A percentile compares a stretch with the other conserved stretches of the same genome.
These are phyloP conservation scores for Penicillium griseofulvum DNA, from an alignment of 2,329 filamentous ascomycete genomes.

Conservation along the genomic window DNA sequence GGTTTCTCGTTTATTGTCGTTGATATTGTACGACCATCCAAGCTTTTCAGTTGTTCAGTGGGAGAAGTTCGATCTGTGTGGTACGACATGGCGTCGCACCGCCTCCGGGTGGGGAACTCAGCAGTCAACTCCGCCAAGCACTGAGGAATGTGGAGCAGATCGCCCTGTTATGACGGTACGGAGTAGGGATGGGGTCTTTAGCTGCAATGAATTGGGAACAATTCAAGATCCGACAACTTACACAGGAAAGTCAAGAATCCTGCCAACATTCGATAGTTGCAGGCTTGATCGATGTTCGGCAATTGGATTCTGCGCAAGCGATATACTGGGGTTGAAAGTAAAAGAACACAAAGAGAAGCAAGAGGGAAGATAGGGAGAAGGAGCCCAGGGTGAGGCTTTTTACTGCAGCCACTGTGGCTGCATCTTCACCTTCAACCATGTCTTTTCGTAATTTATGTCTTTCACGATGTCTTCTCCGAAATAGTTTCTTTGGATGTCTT, in stretches of 20 bases:
- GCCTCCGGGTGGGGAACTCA: slow-evolving; percentile 29
- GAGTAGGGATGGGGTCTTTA: neutral
- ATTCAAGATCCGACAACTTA: neutral
- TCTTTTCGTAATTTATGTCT: neutral
- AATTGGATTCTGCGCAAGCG: neutral
- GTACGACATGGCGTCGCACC: slow-evolving; percentile 29
- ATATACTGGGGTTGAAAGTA: neutral
- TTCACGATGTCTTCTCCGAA: neutral
- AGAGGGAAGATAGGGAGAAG: neutral
- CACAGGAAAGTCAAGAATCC: neutral
- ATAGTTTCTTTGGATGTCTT: neutral
- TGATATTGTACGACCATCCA: neutral
- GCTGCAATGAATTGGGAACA: slow-evolving; percentile 3
- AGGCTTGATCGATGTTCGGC: neutral
- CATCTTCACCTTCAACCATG: neutral
- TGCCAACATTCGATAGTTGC: neutral
- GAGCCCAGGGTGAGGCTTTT: slow-evolving; percentile 7
- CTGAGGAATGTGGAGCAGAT: slow-evolving; percentile 25
- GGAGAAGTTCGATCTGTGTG: slow-evolving; percentile 28
- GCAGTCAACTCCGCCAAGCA: slow-evolving; percentile 8
- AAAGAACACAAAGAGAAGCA: neutral
- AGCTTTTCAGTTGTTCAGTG: slow-evolving; percentile 55
- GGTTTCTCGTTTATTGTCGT: neutral
- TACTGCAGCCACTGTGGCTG: slow-evolving; percentile 8
- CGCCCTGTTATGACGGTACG: slow-evolving; percentile 16